Percentiles rank a stretch among this genome's conserved stretches.
Conservation (phyloP, 345 rosid species). For the Melaleuca quinquenervia region DNA sequence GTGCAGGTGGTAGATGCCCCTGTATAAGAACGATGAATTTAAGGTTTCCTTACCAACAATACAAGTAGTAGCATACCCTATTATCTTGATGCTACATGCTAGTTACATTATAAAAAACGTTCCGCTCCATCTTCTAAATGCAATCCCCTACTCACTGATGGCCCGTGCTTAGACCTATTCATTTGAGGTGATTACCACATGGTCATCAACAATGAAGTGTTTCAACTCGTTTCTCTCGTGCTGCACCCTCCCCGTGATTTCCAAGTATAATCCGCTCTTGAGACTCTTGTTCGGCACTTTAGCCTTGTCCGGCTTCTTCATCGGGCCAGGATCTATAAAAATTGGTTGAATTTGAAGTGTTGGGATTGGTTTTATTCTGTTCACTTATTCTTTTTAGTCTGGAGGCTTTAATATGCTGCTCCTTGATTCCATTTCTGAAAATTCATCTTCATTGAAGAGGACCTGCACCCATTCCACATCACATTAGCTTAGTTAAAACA, state of each 20-base stretch:
- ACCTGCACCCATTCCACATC: conserved; percentile 33
- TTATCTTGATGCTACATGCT: not conserved
- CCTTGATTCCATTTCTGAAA: conserved; percentile 44
- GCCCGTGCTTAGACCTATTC: conserved; percentile 5
- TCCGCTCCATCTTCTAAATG: conserved; percentile 17
- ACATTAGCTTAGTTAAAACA: not conserved
- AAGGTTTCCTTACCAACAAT: not conserved
- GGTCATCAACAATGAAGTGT: conserved; percentile 28
- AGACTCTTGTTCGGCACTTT: conserved; percentile 29
- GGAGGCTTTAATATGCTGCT: conserved; percentile 51
- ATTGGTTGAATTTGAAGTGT: conserved; percentile 51
- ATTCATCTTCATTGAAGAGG: conserved; percentile 68
- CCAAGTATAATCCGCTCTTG: conserved; percentile 53
- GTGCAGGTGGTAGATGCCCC: not conserved
- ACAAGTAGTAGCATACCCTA: not conserved
- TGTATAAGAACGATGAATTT: not conserved
- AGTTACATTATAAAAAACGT: conserved; percentile 22
- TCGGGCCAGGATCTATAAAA: conserved; percentile 58
- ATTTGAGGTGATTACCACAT: not conserved
- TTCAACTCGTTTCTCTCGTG: conserved; percentile 63
- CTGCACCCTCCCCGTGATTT: conserved; percentile 89
- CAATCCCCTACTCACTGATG: conserved; percentile 7
- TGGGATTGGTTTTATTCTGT: conserved; percentile 82
- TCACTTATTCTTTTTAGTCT: conserved; percentile 44
- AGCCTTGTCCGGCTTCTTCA: conserved; percentile 27